Base-by-base conservation (phyloP, 2,329 filamentous ascomycete species). In the Trichothecium roseum region DNA sequence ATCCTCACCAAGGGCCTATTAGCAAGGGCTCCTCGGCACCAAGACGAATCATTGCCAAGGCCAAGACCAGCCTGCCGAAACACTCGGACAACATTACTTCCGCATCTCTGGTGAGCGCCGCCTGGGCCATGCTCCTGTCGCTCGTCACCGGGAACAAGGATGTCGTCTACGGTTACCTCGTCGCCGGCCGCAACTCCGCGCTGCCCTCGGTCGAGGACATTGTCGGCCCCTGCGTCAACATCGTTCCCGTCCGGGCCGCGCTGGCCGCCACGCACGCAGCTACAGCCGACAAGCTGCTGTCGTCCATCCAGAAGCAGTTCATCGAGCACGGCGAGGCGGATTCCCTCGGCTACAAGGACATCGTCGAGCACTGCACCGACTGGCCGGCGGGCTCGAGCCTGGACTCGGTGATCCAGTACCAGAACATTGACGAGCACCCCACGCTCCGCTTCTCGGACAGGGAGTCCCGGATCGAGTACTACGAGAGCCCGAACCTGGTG, bases 221-320 rank as follows among this genome's bases (percentile, higher is more conserved):
- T 16, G 43, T 62, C 9, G 62, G 62, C 0, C 59, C 58, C 5
- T 63, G 59, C 32, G 39, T 63, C 34, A 63, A 63, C 45, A 49
- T 61, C 43, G 47, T 63, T 1, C 62, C 61, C 8, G 56, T 63
- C 5, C 55, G 58, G 5, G 57, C 59, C 8, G 46, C 48, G 1
- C 52, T 62, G 37, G 26, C 34, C 1, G 13, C 33, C 10, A 30
- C 16, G n/a, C 30, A 17, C n/a, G 13, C n/a, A n/a, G 6, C n/a
- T 13, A 44, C 43, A 1, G 15, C 34, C 1, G n/a, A 9, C 10
- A 35, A 41, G 2, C 16, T 45, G 2, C 28, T 45, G 1, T 17
- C 6, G 8, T 33, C 28, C 8, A 26, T 47, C n/a, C 42, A 48
- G 26, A 28, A 39, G 10, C 44, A 45, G 28, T 40, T 39, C 26